Conservation (phyloP, 441 rosid genomes). For the Eruca vesicaria region DNA sequence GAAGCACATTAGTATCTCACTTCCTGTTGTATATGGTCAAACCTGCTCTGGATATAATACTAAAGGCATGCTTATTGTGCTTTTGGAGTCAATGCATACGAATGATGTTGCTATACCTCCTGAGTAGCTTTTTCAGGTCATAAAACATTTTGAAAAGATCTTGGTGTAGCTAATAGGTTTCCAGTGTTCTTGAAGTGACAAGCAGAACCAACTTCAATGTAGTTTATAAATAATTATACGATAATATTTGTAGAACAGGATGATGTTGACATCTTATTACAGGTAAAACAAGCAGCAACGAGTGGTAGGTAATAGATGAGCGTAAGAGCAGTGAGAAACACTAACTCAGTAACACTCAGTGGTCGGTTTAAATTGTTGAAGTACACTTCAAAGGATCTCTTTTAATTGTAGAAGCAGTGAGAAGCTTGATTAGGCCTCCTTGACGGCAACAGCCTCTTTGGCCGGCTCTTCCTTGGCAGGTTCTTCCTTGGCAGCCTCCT, state of each 20-base stretch:
- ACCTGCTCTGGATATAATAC: background rate
- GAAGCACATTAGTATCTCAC: background rate
- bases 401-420: background rate
- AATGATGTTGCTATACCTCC: background rate
- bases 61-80: background rate
- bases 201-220: constrained; percentile 14
- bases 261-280: constrained; percentile 30
- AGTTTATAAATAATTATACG: constrained; percentile 5
- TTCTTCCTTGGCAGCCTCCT: constrained; percentile 7
- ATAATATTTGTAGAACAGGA: constrained; percentile 1
- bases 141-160: background rate
- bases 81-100: background rate
- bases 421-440: constrained; percentile 15
- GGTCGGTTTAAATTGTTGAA: constrained; percentile 18
- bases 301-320: constrained; percentile 30
- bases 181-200: constrained; percentile 6
- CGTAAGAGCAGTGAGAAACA: constrained; percentile 20
- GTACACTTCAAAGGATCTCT: background rate
- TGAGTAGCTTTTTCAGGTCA: background rate
- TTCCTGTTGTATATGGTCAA: constrained; percentile 6
- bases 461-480: constrained; percentile 16
- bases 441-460: constrained; percentile 23
- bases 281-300: constrained; percentile 21
- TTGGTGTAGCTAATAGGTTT: background rate
- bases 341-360: constrained; percentile 13